Base-by-base conservation (phyloP, 2,329 filamentous ascomycete genomes). In the Colletotrichum phormii region DNA sequence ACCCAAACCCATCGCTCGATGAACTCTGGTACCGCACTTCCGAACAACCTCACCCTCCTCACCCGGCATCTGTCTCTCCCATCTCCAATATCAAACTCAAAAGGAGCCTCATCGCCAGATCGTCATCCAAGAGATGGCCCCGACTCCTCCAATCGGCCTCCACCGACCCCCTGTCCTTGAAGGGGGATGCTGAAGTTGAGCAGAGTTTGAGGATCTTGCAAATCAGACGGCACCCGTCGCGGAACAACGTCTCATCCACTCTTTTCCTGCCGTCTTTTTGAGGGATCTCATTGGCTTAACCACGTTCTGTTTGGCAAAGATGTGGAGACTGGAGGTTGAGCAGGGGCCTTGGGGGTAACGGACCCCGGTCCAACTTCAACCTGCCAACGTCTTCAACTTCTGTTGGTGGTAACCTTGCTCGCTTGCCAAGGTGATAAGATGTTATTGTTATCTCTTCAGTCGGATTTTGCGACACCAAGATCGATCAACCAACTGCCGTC, bases 141-240 rank as follows among this genome's bases (percentile, higher is more conserved):
- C 42, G 2, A 7, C 42, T 49, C 0, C 42, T 18, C 18, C 18
- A 42, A 42, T 49, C 42, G 18, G 7, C 15, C 42, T 49, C 42
- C 42, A 18, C 55, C 71, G 55, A 31, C 8, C 71, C 71, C 60
- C 22, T 53, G 66, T 59, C n/a, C 46, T 22, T 65, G 60, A 22
- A 55, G 54, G 42, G 60, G 29, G 22, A 22, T 18, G 46, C 35
- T 65, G 66, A 53, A 64, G 71, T 73, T 57, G 61, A 71, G 61
- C 71, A 65, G 71, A 73, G 71, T 73, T 71, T 71, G 71, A 73
- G 66, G 35, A 53, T 60, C 3, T 26, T 49, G 71, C 22, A 71
- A 71, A 71, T 74, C 73, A 74, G 61, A 74, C 73, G 54, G 57
- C 53, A 67, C 65, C 58, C 55, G 73, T 74, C 73, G 66, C 73